Evolutionary conservation across 2,329 filamentous ascomycete genomes (phyloP).

Genomic region (Akanthomyces lecanii): DNA sequence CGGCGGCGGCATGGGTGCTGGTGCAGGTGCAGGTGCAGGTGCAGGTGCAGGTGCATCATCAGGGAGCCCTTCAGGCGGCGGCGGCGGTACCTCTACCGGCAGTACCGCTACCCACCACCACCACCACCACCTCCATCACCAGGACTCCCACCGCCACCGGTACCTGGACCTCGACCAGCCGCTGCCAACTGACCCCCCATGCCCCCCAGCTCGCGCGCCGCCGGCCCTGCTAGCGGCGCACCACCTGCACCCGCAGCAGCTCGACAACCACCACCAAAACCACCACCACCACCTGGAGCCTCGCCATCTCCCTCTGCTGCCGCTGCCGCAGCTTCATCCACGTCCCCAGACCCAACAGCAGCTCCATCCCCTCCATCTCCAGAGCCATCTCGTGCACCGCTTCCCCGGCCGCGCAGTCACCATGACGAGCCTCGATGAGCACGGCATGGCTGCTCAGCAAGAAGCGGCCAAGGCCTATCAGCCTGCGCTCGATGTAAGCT

Average conservation of each 20-base stretch:
- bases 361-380: neutral
- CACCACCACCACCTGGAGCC: neutral
- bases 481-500: constrained; percentile 51
- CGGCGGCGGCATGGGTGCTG: neutral
- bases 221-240: constrained; percentile 4
- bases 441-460: constrained; percentile 55
- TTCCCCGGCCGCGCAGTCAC: constrained; percentile 17
- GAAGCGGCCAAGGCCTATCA: constrained; percentile 56
- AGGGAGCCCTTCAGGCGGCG: neutral
- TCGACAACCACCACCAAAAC: constrained; percentile 17
- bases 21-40: too few relatives aligned
- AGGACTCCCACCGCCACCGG: neutral
- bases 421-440: constrained; percentile 33
- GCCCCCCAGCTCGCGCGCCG: neutral
- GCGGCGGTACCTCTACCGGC: neutral
- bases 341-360: constrained; percentile 19
- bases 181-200: too few relatives aligned
- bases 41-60: too few relatives aligned
- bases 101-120: neutral
- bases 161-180: too few relatives aligned
- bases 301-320: constrained; percentile 16
- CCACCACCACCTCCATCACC: neutral
- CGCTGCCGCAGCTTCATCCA: constrained; percentile 19
- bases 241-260: neutral
- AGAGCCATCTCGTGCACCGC: neutral